Percentiles rank a stretch among this genome's conserved stretches.
These are phyloP conservation scores for Tubosaeta sp. DNA, from an alignment of 768 basidiomycete genomes.

Conservation along the genomic window DNA sequence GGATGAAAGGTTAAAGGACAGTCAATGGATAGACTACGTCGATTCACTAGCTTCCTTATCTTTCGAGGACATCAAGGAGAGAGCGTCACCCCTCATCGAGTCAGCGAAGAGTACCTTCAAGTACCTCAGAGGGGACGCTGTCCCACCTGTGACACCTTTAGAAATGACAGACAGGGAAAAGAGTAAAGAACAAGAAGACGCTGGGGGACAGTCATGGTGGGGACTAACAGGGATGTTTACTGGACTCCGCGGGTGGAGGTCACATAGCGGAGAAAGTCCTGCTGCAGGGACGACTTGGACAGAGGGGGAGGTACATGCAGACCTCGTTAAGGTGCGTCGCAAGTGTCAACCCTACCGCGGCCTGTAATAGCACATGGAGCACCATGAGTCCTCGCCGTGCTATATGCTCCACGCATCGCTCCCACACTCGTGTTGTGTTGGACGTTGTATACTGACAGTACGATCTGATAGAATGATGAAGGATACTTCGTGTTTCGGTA, in stretches of 20 bases:
- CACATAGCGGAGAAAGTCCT: constrained; percentile 26
- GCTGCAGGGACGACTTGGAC: constrained; percentile 48
- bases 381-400: background rate
- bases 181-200: constrained; percentile 27
- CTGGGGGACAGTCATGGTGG: constrained; percentile 40
- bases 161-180: constrained; percentile 26
- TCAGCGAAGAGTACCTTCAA: constrained; percentile 56
- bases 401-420: constrained; percentile 1
- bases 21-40: constrained; percentile 31
- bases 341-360: background rate
- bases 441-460: constrained; percentile 6
- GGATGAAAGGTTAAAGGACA: constrained; percentile 25
- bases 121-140: constrained; percentile 65
- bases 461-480: constrained; percentile 54
- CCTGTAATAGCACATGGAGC: background rate
- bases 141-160: constrained; percentile 35
- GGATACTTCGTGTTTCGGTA: constrained; percentile 79
- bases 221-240: constrained; percentile 67
- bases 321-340: constrained; percentile 62
- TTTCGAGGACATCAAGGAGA: constrained; percentile 51
- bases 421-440: constrained; percentile 4
- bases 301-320: constrained; percentile 80
- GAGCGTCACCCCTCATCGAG: constrained; percentile 39
- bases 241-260: constrained; percentile 46
- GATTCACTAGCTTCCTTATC: constrained; percentile 51